Base-by-base conservation (phyloP, 2,329 filamentous ascomycete species). In the Zasmidium cellare region DNA sequence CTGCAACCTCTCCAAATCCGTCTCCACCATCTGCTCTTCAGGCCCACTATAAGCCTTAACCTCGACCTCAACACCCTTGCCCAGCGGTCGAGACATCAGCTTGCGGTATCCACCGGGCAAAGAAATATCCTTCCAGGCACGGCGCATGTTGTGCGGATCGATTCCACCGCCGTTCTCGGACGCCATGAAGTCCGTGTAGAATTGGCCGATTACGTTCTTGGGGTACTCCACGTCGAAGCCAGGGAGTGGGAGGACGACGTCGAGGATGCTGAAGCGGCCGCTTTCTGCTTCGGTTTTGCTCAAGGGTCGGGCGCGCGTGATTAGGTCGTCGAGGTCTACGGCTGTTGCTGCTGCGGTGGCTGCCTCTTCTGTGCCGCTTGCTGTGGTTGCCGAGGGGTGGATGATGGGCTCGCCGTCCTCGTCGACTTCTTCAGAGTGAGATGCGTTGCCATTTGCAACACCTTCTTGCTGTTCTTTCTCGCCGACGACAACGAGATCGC, bases 171-270 rank as follows among this genome's bases (percentile, higher is more conserved):
- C 92, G 61, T 85, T 83, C 49, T 89, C 83, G 52, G 83, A 88
- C 28, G 77, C 84, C 96, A 99, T 99, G 76, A 97, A 96, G 2
- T 85, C 82, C 62, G 83, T 82, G 77, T 97, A 99, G 73, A 88
- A 96, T 2, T 85, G 81, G n/a, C 89, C 91, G 61, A 96, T 85
- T 35, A 85, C 85, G 72, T 99, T 97, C 20, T 80, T 72, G 0
- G 94, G 94, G 71, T 97, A 99, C 35, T 90, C 75, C 41, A 97
- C 84, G 67, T 96, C 92, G 77, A 87, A 97, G 18, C 94, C 94
- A 0, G 94, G 94, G n/a, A 89, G 87, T 2, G 96, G 93, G 2
- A 99, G 82, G 12, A 99, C 92, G 61, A 97, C 72, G 71, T 99
- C 94, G 69, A 90, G 91, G 67, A 99, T 89, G 38, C 82, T 85